Evolutionary conservation across 495 filamentous ascomycete genomes (phyloP).

Genomic region (Bacidia gigantensis): DNA sequence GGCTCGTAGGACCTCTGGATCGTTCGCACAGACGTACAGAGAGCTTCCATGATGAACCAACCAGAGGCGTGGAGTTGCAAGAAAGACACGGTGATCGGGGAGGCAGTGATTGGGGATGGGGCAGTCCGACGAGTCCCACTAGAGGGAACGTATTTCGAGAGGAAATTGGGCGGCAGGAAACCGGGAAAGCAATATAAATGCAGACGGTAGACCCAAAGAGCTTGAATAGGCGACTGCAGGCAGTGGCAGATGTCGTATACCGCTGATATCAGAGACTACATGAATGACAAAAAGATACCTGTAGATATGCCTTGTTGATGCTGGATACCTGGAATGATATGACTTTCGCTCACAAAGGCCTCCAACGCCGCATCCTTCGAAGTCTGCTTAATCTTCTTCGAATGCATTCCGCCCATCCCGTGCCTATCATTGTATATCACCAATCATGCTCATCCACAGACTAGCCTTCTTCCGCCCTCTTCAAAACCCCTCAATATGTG

Average conservation of each 20-base stretch:
- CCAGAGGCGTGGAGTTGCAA: conserved; percentile 11
- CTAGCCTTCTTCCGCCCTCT: too few species aligned
- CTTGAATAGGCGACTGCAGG: neutral
- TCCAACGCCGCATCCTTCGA: neutral
- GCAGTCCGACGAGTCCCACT: conserved; percentile 4
- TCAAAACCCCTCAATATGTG: conserved; percentile 54
- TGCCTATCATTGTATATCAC: too few species aligned
- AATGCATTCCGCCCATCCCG: too few species aligned
- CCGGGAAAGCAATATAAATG: conserved; percentile 2
- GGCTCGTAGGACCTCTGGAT: neutral
- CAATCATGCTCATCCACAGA: too few species aligned
- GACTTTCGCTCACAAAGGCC: neutral
- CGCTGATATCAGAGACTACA: neutral
- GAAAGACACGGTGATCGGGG: conserved; percentile 3
- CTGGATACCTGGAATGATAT: neutral
- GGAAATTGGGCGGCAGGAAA: conserved; percentile 13
- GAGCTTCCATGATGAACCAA: conserved; percentile 16
- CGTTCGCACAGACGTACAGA: conserved; percentile 6
- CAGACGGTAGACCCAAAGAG: neutral
- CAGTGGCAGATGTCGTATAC: neutral
- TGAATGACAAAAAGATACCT: too few species aligned
- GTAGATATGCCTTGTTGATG: neutral
- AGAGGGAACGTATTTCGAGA: conserved; percentile 13
- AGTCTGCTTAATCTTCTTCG: too few species aligned
- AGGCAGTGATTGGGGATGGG: conserved; percentile 11